These are phyloP conservation scores for Silene coronaria DNA, from an alignment of 179 eudicot genomes.

Conservation along the genomic window DNA sequence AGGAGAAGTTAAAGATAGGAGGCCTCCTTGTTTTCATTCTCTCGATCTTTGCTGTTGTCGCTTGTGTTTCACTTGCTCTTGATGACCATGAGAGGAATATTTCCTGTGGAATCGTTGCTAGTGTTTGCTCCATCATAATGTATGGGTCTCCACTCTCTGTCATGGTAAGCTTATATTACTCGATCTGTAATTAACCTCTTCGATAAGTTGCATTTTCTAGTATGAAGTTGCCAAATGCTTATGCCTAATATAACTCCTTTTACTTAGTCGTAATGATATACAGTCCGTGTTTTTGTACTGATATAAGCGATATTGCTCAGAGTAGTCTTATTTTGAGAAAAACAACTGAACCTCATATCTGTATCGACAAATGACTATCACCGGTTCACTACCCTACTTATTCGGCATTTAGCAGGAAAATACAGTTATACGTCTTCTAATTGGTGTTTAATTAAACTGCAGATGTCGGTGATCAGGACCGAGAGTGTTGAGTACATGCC, in stretches of 20 bases:
- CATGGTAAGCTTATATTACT: conserved; percentile 59
- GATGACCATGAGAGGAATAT: conserved; percentile 55
- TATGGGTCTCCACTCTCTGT: conserved; percentile 81
- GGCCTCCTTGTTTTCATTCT: conserved; percentile 45
- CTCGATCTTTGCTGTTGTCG: conserved; percentile 41
- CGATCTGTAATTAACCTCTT: too few species aligned
- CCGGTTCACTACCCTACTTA: too few species aligned
- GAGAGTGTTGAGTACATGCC: conserved; percentile 91
- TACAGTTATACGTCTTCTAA: neutral
- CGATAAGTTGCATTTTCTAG: too few species aligned
- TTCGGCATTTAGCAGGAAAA: neutral
- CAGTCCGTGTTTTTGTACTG: neutral
- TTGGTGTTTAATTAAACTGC: conserved; percentile 12
- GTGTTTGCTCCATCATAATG: conserved; percentile 82
- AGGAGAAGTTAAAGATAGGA: conserved; percentile 60
- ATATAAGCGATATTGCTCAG: too few species aligned
- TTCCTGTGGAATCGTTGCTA: conserved; percentile 73
- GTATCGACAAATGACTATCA: too few species aligned
- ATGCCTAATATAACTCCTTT: neutral
- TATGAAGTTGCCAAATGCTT: neutral
- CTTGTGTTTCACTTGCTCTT: conserved; percentile 63
- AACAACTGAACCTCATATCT: neutral
- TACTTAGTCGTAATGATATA: neutral
- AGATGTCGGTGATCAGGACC: conserved; percentile 78
- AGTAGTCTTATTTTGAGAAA: neutral